A percentile compares a stretch with the other conserved stretches of the same genome.
phyloP scores from a whole-genome alignment of 2,329 filamentous ascomycete genomes.

The Colletotrichum filicis region DNA sequence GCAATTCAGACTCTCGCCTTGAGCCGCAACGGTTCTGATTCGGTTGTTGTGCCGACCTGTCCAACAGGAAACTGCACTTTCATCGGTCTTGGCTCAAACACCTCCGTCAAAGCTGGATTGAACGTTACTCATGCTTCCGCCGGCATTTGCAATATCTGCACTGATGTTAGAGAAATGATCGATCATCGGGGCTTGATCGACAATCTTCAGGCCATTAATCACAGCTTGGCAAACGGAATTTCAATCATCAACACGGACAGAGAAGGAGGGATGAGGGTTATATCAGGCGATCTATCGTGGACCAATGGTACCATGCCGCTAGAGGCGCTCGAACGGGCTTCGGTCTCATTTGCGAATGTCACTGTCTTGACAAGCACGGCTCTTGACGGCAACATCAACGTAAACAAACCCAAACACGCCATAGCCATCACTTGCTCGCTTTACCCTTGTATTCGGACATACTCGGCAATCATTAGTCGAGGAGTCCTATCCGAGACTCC shows the following conservation, averaged over 20 bases:
- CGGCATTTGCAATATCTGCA: background rate
- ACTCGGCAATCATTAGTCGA: background rate
- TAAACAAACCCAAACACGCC: background rate
- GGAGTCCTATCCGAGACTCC: background rate
- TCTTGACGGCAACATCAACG: background rate
- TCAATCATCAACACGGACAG: background rate
- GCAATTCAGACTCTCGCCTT: background rate
- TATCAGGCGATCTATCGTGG: background rate
- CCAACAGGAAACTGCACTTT: background rate
- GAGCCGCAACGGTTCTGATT: background rate
- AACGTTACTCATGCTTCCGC: background rate
- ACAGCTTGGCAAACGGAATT: background rate
- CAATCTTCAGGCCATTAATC: background rate
- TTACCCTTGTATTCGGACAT: background rate
- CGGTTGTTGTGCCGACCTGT: background rate
- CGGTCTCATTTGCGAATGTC: background rate
- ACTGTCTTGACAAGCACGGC: background rate
- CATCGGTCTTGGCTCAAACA: background rate
- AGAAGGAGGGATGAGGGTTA: background rate
- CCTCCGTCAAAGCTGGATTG: background rate
- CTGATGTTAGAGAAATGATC: background rate
- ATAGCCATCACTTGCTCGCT: background rate
- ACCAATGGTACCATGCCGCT: background rate
- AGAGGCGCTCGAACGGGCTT: background rate
- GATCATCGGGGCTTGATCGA: background rate